Base-by-base conservation (phyloP, 2,329 filamentous ascomycete genomes). In the Colletotrichum spinosum region DNA sequence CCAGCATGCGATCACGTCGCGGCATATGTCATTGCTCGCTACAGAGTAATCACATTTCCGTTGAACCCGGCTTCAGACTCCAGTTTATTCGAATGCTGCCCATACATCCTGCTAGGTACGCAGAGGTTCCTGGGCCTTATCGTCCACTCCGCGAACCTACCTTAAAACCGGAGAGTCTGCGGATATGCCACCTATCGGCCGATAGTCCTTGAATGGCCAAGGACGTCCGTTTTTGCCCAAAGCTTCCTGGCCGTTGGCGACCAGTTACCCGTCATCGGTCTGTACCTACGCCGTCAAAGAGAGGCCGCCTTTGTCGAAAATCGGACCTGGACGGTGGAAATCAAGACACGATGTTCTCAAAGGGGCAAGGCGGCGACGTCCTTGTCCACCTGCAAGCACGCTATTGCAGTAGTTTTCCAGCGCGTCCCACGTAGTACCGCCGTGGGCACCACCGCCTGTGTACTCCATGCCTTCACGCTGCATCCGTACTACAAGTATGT, bases 281-380 rank as follows among this genome's bases (percentile, higher is more conserved):
- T 34, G 37, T 41, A 48, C 33, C 55, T 33, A 10, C 41, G 41
- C 48, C 35, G 37, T 58, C 46, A 63, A 63, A 57, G 53, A 60
- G 61, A 65, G 52, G 62, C 58, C 58, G 58, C 58, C 62, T 55
- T 52, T 49, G 25, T 61, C 38, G 13, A 34, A 44, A 35, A 46
- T 33, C 17, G 46, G 39, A 34, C 45, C 51, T 33, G 39, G 25
- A 38, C 25, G 25, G 25, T 25, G 25, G 25, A 25, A 25, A 38
- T 48, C 38, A 49, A 57, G 37, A 55, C 38, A 50, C 15, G 50
- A 42, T 11, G 35, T 38, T 51, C 50, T n/a, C 46, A 7, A 61
- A 42, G 46, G 51, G 57, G 57, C 62, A 45, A 51, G 45, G 51
- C 62, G 51, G 50, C 51, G 38, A 33, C 41, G 37, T 25, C 25